phyloP scores from a whole-genome alignment of 1,284 basidiomycete species.

The Ceratobasidium sp. region DNA sequence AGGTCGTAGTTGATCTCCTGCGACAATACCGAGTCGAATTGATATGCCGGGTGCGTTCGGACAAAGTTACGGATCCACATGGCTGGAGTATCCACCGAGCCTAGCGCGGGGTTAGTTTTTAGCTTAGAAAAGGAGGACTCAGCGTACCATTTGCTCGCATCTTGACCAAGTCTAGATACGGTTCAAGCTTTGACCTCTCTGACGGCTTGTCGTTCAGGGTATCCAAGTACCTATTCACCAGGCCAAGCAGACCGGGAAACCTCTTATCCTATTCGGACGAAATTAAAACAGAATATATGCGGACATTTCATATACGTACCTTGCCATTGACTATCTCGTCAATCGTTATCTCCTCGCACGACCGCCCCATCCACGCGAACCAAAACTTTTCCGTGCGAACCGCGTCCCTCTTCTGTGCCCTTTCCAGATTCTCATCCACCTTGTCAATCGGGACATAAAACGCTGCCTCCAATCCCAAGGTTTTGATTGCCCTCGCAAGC shows the following conservation, averaged over 20 bases:
- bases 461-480: slow-evolving; percentile 80
- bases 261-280: slow-evolving; percentile 61
- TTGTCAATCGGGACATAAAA: slow-evolving; percentile 98
- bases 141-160: slow-evolving; percentile 80
- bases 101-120: slow-evolving; percentile 57
- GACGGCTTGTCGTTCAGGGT: slow-evolving; percentile 82
- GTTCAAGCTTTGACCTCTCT: slow-evolving; percentile 74
- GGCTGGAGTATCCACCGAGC: slow-evolving; percentile 88
- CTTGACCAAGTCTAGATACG: slow-evolving; percentile 84
- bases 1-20: slow-evolving; percentile 96
- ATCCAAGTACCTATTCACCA: slow-evolving; percentile 90
- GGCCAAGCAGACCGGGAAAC: slow-evolving; percentile 89
- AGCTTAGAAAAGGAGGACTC: not conserved
- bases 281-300: slow-evolving; percentile 4
- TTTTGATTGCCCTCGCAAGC: slow-evolving; percentile 92
- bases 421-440: slow-evolving; percentile 97
- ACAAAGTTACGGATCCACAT: slow-evolving; percentile 96
- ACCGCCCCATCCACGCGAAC: slow-evolving; percentile 73
- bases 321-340: slow-evolving; percentile 95
- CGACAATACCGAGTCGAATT: slow-evolving; percentile 88
- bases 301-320: slow-evolving; percentile 58
- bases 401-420: slow-evolving; percentile 89
- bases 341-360: slow-evolving; percentile 92
- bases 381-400: slow-evolving; percentile 81
- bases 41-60: slow-evolving; percentile 89